Evolutionary conservation across 805 yeast species (phyloP).

Genomic region (Nematodospora valgi): DNA sequence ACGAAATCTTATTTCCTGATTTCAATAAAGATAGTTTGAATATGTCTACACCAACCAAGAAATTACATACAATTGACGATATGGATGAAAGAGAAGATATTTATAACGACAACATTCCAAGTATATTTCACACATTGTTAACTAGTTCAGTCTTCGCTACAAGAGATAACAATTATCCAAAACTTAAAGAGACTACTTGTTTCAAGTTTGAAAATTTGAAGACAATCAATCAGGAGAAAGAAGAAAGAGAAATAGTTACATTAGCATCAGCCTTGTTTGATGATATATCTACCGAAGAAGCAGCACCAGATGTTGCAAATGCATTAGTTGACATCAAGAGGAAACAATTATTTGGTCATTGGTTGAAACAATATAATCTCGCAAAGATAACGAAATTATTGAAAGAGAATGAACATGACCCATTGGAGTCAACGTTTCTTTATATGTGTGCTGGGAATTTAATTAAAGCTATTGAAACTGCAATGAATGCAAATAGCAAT

Average conservation of each 20-base stretch:
- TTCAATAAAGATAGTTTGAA: conserved; percentile 24
- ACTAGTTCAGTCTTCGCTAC: conserved; percentile 17
- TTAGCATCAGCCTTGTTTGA: conserved; percentile 59
- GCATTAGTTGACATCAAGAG: conserved; percentile 1
- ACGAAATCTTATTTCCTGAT: conserved; percentile 46
- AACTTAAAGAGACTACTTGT: conserved; percentile 8
- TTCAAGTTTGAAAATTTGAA: conserved; percentile 20
- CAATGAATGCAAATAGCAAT: conserved; percentile 57
- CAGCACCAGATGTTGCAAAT: background rate
- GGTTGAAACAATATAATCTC: conserved; percentile 53
- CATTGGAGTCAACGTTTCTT: conserved; percentile 50
- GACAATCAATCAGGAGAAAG: conserved; percentile 12
- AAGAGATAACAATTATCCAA: conserved; percentile 28
- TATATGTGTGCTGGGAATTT: conserved; percentile 54
- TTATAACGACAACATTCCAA: conserved; percentile 12
- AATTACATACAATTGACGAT: conserved; percentile 7
- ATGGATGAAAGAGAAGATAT: conserved; percentile 10
- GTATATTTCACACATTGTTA: conserved; percentile 17
- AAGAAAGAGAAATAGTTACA: conserved; percentile 43
- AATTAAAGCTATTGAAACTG: conserved; percentile 56
- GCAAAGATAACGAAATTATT: conserved; percentile 27
- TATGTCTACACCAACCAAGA: conserved; percentile 11
- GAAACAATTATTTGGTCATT: conserved; percentile 46
- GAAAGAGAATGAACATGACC: conserved; percentile 24
- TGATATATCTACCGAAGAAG: background rate